Conservation (phyloP, 2,329 filamentous ascomycete genomes). For the Hypoxylon sp. region DNA sequence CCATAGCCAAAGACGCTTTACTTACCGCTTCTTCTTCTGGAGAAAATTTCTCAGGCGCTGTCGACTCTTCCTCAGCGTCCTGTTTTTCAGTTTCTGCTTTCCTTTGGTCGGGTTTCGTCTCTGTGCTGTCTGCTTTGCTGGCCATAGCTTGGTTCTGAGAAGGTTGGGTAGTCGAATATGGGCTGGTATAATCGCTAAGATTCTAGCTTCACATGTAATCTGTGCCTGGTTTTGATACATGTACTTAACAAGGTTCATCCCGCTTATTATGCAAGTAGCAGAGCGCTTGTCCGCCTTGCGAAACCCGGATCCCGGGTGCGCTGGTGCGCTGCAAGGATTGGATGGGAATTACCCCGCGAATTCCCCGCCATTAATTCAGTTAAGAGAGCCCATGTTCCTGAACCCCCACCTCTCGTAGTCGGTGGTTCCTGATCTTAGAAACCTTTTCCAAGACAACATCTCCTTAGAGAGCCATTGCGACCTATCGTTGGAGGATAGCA, state of each 20-base stretch:
- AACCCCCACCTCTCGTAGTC: constrained; percentile 7
- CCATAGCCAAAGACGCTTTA: constrained; percentile 30
- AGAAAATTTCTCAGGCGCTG: constrained; percentile 57
- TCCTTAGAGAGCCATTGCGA: not conserved
- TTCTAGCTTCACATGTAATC: not conserved
- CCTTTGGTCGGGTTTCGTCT: constrained; percentile 25
- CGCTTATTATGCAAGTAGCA: not conserved
- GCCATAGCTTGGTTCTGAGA: constrained; percentile 30
- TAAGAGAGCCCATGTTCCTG: constrained; percentile 4
- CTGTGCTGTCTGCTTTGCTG: constrained; percentile 10
- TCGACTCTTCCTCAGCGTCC: constrained; percentile 49
- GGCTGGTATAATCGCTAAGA: not conserved
- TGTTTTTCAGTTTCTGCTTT: constrained; percentile 37
- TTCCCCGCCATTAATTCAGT: constrained; percentile 41
- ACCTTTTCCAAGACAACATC: too few species aligned
- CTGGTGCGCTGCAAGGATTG: not conserved
- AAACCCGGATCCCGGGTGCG: not conserved
- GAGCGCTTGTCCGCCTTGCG: not conserved
- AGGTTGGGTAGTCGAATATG: not conserved
- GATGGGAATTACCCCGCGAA: constrained; percentile 22
- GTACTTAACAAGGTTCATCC: not conserved
- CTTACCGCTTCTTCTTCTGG: constrained; percentile 70
- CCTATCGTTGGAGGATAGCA: not conserved
- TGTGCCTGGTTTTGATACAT: not conserved
- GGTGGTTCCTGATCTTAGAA: not conserved